Evolutionary conservation across 495 filamentous ascomycete species (phyloP), one percentile per base, ranked within the genome.

Genomic region (Pseudevernia furfuracea): DNA sequence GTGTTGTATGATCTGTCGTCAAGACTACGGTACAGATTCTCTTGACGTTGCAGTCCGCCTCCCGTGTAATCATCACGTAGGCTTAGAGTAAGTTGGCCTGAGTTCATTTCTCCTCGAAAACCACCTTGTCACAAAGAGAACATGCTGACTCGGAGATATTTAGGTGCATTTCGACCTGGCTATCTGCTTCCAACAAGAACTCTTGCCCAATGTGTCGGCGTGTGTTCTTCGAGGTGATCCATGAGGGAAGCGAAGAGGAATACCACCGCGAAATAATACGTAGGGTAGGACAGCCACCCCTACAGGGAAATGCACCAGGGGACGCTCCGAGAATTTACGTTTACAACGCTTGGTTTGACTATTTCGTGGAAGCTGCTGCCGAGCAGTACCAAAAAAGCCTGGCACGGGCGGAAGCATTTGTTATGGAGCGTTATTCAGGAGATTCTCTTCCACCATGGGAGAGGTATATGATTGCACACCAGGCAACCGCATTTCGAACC

Each of bases 311-410:
- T 19, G 52, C 52, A 34, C 28, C 0, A 21, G 28, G 15, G 17
- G 30, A 55, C 52, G 21, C 1, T 17, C 52, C 52, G 21, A 11
- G 1, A 19, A n/a, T n/a, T n/a, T n/a, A n/a, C n/a, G n/a, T n/a
- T n/a, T n/a, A n/a, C n/a, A n/a, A n/a, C n/a, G n/a, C n/a, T n/a
- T 55, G 52, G 52, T 55, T 34, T 17, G 3, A 17, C 52, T 55
- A 55, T 17, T 55, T 55, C 11, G 30, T 55, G 19, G 52, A 55
- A 17, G 52, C 52, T 11, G 52, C 52, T n/a, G 52, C 52, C 30
- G 52, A 55, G 52, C 52, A 55, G 52, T 55, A 55, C 52, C 15
- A 36, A 21, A 30, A 55, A 21, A 55, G 52, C 52, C 52, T 55
- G 52, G n/a, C 30, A 9, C 14, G 21, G 30, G 28, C 52, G 30